Base-by-base conservation (phyloP, 83 land plant genomes). In the Diphasiastrum complanatum region DNA sequence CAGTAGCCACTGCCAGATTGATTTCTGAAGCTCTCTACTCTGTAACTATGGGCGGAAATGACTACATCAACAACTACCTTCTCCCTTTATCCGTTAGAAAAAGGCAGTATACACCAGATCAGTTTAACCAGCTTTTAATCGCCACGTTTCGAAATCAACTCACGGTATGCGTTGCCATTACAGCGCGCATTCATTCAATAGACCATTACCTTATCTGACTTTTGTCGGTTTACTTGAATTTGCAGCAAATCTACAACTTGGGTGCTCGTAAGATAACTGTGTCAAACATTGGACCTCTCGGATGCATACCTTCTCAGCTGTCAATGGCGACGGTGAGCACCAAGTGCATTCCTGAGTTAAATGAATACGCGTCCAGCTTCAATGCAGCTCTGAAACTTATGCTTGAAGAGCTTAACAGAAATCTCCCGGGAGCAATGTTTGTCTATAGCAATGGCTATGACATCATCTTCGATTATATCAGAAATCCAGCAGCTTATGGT, bases 221-320 rank as follows among this genome's bases (percentile, higher is more conserved):
- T n/a, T n/a, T n/a, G n/a, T n/a, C n/a, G n/a, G n/a, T n/a, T n/a
- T n/a, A n/a, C n/a, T n/a, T n/a, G n/a, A n/a, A n/a, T n/a, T n/a
- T 58, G 77, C 70, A 85, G 89, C 64, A 60, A 16, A 60, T 83
- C 2, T 71, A 83, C 56, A 54, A 80, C 10, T 23, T 85, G 46
- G 89, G 89, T 27, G 80, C 78, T n/a, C 55, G 89, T 5, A 71
- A 69, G 54, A 79, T 85, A 38, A 52, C 74, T 10, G 83, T 85
- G 45, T 69, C 88, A 16, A 73, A 79, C 26, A 71, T 72, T 0
- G 89, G 89, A 2, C 89, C 89, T 0, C 28, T 85, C 31, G 90
- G 90, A 0, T 83, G 84, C 47, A 78, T 78, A 1, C 88, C 88
- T 4, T 71, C 81, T 1, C 77, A 75, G 65, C 63, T 70, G 10